A percentile compares a stretch with the other conserved stretches of the same genome.
These are phyloP conservation scores for Beauveria sp. DNA, from an alignment of 2,329 filamentous ascomycete species.

Conservation along the genomic window DNA sequence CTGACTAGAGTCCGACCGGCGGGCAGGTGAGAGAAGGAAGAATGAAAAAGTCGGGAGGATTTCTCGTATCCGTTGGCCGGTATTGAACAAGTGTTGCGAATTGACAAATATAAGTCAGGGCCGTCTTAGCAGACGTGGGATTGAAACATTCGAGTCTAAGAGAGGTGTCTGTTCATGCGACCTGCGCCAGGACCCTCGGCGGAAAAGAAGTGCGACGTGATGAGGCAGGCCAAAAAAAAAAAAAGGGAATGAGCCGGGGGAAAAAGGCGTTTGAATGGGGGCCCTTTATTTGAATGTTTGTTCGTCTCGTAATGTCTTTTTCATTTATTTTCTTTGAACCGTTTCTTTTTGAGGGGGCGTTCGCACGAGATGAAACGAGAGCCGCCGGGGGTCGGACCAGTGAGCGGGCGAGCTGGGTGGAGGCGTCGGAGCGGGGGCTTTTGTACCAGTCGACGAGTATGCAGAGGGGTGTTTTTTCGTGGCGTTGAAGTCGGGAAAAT, in stretches of 20 bases:
- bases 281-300: background rate
- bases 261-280: background rate
- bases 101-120: conserved; percentile 1
- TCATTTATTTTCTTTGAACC: background rate
- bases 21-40: conserved; percentile 6
- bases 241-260: background rate
- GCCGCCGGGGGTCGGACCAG: background rate
- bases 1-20: background rate
- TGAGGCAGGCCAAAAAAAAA: background rate
- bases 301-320: background rate
- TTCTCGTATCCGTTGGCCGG: background rate
- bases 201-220: background rate
- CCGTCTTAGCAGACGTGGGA: background rate
- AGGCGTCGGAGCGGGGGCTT: background rate
- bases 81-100: background rate
- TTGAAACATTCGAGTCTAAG: conserved; percentile 1
- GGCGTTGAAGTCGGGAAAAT: background rate
- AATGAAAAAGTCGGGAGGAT: conserved; percentile 11
- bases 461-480: too few relatives aligned
- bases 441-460: background rate
- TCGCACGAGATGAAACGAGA: background rate
- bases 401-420: background rate
- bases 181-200: background rate
- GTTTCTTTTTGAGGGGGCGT: background rate
- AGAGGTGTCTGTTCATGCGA: background rate